Percentiles rank a stretch among this genome's conserved stretches.
Evolutionary conservation across 2,329 filamentous ascomycete species (phyloP).

Genomic region (Talaromyces sp.): DNA sequence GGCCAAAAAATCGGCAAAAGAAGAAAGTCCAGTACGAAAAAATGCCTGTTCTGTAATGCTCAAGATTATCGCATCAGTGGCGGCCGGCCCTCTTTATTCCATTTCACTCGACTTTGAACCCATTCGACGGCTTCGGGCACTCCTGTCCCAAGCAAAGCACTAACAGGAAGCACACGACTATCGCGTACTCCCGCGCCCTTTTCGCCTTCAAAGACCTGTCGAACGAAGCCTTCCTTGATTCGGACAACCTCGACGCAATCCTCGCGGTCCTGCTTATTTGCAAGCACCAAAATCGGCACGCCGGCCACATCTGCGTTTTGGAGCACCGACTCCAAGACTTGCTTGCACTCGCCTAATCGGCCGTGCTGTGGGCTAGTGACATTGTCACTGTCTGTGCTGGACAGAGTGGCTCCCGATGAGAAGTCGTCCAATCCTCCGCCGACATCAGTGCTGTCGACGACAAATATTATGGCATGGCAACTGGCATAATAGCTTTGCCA

Average conservation of each 20-base stretch:
- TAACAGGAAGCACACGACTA: slow-evolving; percentile 84
- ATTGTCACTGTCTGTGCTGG: background rate
- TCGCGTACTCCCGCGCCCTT: slow-evolving; percentile 82
- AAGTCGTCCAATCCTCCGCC: slow-evolving; percentile 66
- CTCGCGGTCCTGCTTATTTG: slow-evolving; percentile 96
- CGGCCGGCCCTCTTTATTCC: slow-evolving; percentile 91
- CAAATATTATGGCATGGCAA: slow-evolving; percentile 96
- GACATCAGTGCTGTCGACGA: slow-evolving; percentile 92
- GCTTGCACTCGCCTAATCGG: slow-evolving; percentile 78
- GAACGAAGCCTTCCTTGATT: slow-evolving; percentile 94
- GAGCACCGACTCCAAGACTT: slow-evolving; percentile 86
- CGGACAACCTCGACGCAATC: slow-evolving; percentile 96
- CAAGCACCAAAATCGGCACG: slow-evolving; percentile 84
- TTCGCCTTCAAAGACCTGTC: slow-evolving; percentile 92
- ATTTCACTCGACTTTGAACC: slow-evolving; percentile 85
- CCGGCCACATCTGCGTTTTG: slow-evolving; percentile 83
- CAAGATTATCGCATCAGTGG: slow-evolving; percentile 69
- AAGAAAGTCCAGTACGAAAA: background rate
- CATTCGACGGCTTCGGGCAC: slow-evolving; percentile 96
- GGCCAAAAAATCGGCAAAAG: background rate
- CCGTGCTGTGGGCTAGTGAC: slow-evolving; percentile 29
- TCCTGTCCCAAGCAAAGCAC: slow-evolving; percentile 75
- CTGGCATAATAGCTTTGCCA: slow-evolving; percentile 95
- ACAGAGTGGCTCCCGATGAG: slow-evolving; percentile 19
- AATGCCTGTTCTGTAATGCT: background rate